phyloP scores from a whole-genome alignment of 805 yeast species.

The Hanseniaspora meyeri region DNA sequence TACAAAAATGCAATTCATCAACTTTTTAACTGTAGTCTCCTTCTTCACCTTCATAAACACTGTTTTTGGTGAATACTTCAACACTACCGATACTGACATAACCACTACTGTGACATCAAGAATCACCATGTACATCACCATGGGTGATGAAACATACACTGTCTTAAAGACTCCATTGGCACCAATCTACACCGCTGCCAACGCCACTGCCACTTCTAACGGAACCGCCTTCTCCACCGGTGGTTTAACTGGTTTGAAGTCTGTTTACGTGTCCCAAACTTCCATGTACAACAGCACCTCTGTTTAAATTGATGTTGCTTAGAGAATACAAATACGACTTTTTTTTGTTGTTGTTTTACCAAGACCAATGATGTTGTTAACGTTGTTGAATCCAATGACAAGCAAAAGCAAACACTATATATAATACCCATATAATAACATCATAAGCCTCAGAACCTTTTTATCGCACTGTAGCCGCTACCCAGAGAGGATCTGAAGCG shows the following conservation, averaged over 20 bases:
- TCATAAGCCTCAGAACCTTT: no score
- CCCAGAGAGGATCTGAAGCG: no score
- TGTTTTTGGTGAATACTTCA: conserved; percentile 14
- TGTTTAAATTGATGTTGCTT: not conserved
- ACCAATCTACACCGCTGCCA: conserved; percentile 11
- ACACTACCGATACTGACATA: conserved; percentile 13
- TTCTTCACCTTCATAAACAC: not conserved
- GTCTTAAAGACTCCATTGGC: conserved; percentile 11
- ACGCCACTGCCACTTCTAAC: not conserved
- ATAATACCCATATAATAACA: no score
- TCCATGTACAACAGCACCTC: conserved; percentile 10
- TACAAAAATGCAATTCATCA: conserved; percentile 1
- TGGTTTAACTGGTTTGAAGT: conserved; percentile 17
- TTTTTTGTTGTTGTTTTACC: no score
- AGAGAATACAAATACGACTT: not conserved
- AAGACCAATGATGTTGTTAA: no score
- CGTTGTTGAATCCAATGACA: no score
- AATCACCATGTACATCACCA: conserved; percentile 10
- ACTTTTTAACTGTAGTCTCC: conserved; percentile 7
- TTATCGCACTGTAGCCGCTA: no score
- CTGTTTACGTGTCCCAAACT: conserved; percentile 12
- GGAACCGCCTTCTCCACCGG: conserved; percentile 6
- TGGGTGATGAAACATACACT: conserved; percentile 11
- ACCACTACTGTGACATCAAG: conserved; percentile 12
- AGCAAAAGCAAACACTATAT: no score